Evolutionary conservation across 1,284 basidiomycete genomes (phyloP).

Genomic region (Fomitopsis pinicola): DNA sequence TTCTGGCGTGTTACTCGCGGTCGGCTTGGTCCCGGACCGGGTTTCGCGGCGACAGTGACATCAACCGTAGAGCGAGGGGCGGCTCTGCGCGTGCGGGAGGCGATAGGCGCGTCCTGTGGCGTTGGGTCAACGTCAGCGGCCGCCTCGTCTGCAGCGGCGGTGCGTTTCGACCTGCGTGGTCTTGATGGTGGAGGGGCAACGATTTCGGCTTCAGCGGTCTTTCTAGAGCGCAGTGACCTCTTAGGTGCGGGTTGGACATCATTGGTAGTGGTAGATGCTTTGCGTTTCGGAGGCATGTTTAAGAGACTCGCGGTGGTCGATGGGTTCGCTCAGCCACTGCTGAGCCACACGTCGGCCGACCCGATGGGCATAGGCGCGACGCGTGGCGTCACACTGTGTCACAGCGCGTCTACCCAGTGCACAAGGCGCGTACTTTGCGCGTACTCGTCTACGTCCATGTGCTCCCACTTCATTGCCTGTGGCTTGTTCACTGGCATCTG

Average conservation of each 20-base stretch:
- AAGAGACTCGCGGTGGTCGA: background rate
- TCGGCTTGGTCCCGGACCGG: background rate
- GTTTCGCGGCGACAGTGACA: background rate
- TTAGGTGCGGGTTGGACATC: slow-evolving; percentile 16
- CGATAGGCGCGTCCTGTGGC: background rate
- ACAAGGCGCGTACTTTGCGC: too few species aligned
- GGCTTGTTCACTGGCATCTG: background rate
- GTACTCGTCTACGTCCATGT: background rate
- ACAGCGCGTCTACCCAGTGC: background rate
- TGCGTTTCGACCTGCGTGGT: background rate
- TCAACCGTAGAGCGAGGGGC: background rate
- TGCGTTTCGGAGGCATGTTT: slow-evolving; percentile 48
- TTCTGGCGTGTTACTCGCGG: background rate
- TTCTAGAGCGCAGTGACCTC: slow-evolving; percentile 18
- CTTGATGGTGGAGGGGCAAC: background rate
- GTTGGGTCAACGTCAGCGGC: background rate
- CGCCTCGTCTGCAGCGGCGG: background rate
- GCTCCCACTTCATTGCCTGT: too few species aligned
- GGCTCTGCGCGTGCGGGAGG: background rate
- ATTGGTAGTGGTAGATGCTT: slow-evolving; percentile 23
- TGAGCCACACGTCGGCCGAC: background rate
- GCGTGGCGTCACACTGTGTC: slow-evolving; percentile 3
- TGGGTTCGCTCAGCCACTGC: background rate
- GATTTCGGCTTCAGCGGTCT: background rate
- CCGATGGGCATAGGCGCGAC: background rate